Conservation (phyloP, 176 grass and related monocot genomes). For the Zoysia pacifica region DNA sequence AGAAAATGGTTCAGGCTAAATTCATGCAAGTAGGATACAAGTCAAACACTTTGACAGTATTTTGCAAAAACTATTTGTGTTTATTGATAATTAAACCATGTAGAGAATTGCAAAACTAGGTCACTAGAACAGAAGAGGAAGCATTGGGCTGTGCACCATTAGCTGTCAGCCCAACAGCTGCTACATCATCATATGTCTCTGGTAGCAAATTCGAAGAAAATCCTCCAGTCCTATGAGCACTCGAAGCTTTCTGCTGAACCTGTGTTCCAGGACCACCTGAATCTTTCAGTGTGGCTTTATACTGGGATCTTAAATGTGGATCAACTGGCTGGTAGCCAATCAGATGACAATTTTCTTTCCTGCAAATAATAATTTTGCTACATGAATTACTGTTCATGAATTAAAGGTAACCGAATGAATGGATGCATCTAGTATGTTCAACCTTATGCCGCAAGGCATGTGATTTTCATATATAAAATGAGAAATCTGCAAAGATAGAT, state of each 20-base stretch:
- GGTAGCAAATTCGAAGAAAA: conserved; percentile 49
- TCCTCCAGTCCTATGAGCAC: conserved; percentile 24
- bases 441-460: neutral
- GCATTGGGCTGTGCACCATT: conserved; percentile 27
- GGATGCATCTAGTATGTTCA: conserved; percentile 1
- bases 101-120: conserved; percentile 7
- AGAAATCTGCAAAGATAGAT: neutral
- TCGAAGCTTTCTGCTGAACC: conserved; percentile 38
- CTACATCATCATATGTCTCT: conserved; percentile 40
- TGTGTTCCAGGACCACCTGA: conserved; percentile 29
- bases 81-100: conserved; percentile 14
- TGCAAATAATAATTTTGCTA: conserved; percentile 35
- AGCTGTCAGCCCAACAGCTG: conserved; percentile 32
- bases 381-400: neutral
- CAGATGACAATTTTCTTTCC: conserved; percentile 77
- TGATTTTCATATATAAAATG: neutral
- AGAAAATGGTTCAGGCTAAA: neutral
- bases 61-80: conserved; percentile 11
- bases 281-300: conserved; percentile 58
- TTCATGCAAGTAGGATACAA: neutral
- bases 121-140: conserved; percentile 9
- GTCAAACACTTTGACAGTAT: neutral
- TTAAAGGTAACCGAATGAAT: neutral
- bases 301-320: conserved; percentile 50
- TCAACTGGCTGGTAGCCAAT: conserved; percentile 69